Evolutionary conservation across 2,329 filamentous ascomycete species (phyloP).

Genomic region (Trichoderma sp.): DNA sequence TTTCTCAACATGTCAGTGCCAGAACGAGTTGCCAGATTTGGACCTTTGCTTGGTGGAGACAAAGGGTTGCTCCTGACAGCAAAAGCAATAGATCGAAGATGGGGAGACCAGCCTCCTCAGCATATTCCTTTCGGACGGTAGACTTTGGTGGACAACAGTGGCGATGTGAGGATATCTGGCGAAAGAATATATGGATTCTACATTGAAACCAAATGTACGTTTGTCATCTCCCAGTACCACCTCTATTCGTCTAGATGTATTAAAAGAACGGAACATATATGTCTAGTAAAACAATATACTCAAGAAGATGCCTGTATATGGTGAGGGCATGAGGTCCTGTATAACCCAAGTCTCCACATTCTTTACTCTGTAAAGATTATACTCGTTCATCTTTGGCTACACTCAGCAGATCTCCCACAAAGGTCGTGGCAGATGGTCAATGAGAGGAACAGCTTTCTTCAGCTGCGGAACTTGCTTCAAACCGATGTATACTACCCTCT

Average conservation of each 20-base stretch:
- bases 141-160: neutral
- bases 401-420: constrained; percentile 61
- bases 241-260: constrained; percentile 4
- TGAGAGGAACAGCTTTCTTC: constrained; percentile 21
- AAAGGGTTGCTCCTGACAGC: constrained; percentile 23
- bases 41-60: constrained; percentile 28
- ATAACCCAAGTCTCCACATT: neutral
- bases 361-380: neutral
- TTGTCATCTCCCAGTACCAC: neutral
- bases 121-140: neutral
- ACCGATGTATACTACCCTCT: constrained; percentile 80
- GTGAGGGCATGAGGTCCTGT: neutral
- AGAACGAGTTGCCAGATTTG: constrained; percentile 28
- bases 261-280: neutral
- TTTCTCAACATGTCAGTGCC: constrained; percentile 33
- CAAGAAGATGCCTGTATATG: neutral
- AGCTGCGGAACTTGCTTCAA: constrained; percentile 50
- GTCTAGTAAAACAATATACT: neutral
- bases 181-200: neutral
- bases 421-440: constrained; percentile 53
- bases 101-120: neutral
- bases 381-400: neutral
- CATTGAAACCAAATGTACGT: neutral
- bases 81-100: neutral
- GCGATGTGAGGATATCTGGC: neutral